Evolutionary conservation across 169 alveolate species (phyloP).

Genomic region (Theileria parva): DNA sequence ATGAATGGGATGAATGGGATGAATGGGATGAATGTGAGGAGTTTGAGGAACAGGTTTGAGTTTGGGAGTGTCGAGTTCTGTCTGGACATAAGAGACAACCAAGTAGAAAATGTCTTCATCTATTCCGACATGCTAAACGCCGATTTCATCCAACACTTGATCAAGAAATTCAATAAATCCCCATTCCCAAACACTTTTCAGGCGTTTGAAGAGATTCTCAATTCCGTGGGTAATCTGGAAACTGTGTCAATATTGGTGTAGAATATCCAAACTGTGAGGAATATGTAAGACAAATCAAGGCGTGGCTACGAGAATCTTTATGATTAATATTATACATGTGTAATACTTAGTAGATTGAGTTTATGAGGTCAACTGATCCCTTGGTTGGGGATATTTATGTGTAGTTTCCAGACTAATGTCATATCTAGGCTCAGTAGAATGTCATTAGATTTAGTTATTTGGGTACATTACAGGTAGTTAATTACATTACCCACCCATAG

Average conservation of each 20-base stretch:
- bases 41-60: conserved; percentile 50
- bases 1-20: too few species aligned
- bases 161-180: conserved; percentile 20
- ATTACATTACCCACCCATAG: too few species aligned
- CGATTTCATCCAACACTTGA: conserved; percentile 65
- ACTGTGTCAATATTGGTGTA: neutral
- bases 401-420: too few species aligned
- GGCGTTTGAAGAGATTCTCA: conserved; percentile 17
- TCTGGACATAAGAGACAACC: conserved; percentile 31
- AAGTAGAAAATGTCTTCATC: conserved; percentile 55
- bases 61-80: conserved; percentile 62
- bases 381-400: too few species aligned
- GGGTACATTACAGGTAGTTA: too few species aligned
- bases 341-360: too few species aligned
- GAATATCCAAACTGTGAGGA: conserved; percentile 25
- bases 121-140: conserved; percentile 73
- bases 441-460: too few species aligned
- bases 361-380: too few species aligned
- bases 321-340: too few species aligned
- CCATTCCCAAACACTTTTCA: conserved; percentile 11
- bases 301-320: conserved; percentile 28
- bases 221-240: conserved; percentile 18
- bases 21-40: conserved; percentile 19
- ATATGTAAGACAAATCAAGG: conserved; percentile 9
- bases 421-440: too few species aligned